Evolutionary conservation across 2,329 filamentous ascomycete species (phyloP).

Genomic region (Aspergillus sp.): DNA sequence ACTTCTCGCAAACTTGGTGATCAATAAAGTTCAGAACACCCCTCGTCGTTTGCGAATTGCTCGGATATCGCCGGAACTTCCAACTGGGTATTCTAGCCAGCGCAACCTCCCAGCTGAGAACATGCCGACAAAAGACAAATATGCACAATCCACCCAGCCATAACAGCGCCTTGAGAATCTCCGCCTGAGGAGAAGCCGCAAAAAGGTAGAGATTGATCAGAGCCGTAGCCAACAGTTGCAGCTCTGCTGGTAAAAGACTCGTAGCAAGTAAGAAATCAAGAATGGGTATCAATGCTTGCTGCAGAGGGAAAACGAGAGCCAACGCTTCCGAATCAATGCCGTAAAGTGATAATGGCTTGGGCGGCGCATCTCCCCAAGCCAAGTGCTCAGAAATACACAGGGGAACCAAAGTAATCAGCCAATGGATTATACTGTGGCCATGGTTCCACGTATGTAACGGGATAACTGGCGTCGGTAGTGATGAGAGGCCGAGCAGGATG

Average conservation of each 20-base stretch:
- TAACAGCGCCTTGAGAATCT: constrained; percentile 77
- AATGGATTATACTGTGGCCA: constrained; percentile 64
- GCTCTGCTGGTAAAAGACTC: constrained; percentile 76
- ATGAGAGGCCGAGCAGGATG: constrained; percentile 70
- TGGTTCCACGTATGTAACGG: constrained; percentile 54
- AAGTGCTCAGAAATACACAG: constrained; percentile 48
- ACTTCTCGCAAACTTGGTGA: constrained; percentile 42
- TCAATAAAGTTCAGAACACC: constrained; percentile 37
- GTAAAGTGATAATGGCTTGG: constrained; percentile 24
- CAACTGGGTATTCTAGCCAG: constrained; percentile 85
- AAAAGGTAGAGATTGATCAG: constrained; percentile 77
- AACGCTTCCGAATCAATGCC: constrained; percentile 52
- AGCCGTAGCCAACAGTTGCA: constrained; percentile 76
- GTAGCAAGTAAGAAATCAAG: constrained; percentile 79
- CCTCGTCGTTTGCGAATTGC: constrained; percentile 29
- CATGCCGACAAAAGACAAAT: constrained; percentile 63
- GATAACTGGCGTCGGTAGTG: constrained; percentile 66
- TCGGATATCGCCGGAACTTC: constrained; percentile 63
- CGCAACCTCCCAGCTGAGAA: constrained; percentile 76
- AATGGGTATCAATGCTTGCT: constrained; percentile 66
- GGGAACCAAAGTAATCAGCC: constrained; percentile 68
- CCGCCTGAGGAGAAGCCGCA: constrained; percentile 70
- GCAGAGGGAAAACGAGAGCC: constrained; percentile 70
- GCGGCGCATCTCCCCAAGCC: constrained; percentile 27
- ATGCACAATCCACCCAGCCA: constrained; percentile 76